Conservation (phyloP, 176 grass and related monocot genomes). For the Aegilops umbellulata region DNA sequence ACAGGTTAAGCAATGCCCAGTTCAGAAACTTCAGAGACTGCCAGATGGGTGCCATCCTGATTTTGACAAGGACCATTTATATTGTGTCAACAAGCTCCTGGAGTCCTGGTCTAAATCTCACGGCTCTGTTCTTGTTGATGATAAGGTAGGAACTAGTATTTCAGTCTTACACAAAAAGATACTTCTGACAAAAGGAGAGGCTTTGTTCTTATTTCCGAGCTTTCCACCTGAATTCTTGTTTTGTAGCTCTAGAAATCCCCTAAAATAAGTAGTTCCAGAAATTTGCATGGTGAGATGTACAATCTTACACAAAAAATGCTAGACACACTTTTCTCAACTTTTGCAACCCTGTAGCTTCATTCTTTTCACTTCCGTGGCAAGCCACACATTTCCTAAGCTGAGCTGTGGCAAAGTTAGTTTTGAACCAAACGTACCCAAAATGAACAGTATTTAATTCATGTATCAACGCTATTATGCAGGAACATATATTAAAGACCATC, state of each 20-base stretch:
- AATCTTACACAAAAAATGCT: not conserved
- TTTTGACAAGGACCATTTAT: constrained; percentile 67
- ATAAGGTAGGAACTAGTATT: constrained; percentile 53
- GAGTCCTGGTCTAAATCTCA: constrained; percentile 68
- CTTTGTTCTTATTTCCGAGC: not conserved
- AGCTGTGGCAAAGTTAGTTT: not conserved
- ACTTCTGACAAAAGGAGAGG: not conserved
- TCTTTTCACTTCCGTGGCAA: not conserved
- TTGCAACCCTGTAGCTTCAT: not conserved
- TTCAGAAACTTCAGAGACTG: constrained; percentile 54
- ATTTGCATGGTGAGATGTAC: not conserved
- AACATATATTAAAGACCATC: constrained; percentile 59
- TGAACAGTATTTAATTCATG: not conserved
- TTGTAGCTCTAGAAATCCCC: not conserved
- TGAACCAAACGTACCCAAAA: not conserved
- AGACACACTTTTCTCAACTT: not conserved
- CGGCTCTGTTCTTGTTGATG: constrained; percentile 64
- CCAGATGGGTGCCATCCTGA: constrained; percentile 51
- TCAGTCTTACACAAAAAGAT: not conserved
- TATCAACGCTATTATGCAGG: constrained; percentile 38
- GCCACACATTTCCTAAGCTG: not conserved
- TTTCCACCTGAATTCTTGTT: not conserved
- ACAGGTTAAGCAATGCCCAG: constrained; percentile 45
- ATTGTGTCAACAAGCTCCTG: constrained; percentile 62
- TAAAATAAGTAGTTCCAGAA: not conserved